Conservation (phyloP, 1,284 basidiomycete genomes). For the Malassezia obtusa region DNA sequence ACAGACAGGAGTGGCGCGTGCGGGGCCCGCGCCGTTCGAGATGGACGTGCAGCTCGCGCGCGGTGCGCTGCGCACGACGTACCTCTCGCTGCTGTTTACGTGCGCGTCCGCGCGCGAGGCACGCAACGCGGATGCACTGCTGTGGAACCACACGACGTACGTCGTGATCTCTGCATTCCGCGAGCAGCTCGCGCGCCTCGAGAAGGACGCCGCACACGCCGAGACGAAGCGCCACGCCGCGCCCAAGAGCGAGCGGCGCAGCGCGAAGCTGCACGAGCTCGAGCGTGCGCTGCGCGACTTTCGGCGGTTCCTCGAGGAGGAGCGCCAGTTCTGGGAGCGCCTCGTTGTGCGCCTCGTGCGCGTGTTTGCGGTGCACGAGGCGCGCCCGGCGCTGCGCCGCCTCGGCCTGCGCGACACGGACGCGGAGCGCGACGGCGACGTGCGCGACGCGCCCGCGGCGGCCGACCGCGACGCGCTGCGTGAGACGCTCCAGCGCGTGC, state of each 20-base stretch:
- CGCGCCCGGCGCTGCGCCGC: slow-evolving; percentile 21
- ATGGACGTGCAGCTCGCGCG: slow-evolving; percentile 32
- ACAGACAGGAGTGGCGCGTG: slow-evolving; percentile 16
- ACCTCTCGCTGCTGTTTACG: slow-evolving; percentile 38
- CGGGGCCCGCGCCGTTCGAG: slow-evolving; percentile 15
- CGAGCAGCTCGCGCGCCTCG: slow-evolving; percentile 22
- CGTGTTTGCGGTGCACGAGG: slow-evolving; percentile 34
- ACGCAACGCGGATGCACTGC: slow-evolving; percentile 25
- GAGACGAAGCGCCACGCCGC: slow-evolving; percentile 13
- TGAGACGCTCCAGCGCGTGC: slow-evolving; percentile 49
- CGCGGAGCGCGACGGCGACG: not conserved
- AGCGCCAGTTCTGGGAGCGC: slow-evolving; percentile 37
- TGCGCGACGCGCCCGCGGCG: not conserved
- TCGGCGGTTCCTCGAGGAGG: slow-evolving; percentile 31
- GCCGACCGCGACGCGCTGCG: slow-evolving; percentile 5
- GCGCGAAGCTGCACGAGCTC: slow-evolving; percentile 22
- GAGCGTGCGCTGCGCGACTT: slow-evolving; percentile 22
- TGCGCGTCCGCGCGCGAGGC: slow-evolving; percentile 33
- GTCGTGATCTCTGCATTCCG: slow-evolving; percentile 30
- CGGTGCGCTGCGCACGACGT: slow-evolving; percentile 34
- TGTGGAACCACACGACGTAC: slow-evolving; percentile 45
- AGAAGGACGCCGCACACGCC: slow-evolving; percentile 21
- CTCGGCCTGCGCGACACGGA: slow-evolving; percentile 20
- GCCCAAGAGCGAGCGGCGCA: slow-evolving; percentile 13
- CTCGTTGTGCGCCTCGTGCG: slow-evolving; percentile 30